Base-by-base conservation (phyloP, 1,139 yeast genomes). In the Geotrichum fermentans region DNA sequence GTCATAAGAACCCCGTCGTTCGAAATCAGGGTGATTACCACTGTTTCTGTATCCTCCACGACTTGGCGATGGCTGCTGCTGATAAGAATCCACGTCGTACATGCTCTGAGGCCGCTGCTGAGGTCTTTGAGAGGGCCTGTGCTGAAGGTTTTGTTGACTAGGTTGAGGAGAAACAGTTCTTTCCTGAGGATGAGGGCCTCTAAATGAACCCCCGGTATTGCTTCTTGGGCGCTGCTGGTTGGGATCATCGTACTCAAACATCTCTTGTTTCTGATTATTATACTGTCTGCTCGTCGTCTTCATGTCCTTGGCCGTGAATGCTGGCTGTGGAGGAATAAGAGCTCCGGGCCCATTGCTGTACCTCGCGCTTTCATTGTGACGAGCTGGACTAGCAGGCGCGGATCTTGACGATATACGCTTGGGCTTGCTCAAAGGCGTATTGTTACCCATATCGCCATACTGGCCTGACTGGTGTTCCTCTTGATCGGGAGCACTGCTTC, bases 221-320 rank as follows among this genome's bases (percentile, higher is more conserved):
- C 43, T 34, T 22, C 43, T 24, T 11, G 39, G 40, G 17, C 37
- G 40, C 13, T 40, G 51, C 30, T 46, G 51, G n/a, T n/a, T n/a
- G n/a, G 24, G 45, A 4, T 24, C 43, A 2, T 47, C 47, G 6
- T 41, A 35, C n/a, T 44, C 55, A 46, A 63, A 63, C 58, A 65
- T 50, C 40, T 61, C 64, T 42, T 57, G 54, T 2, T 67, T 64
- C 51, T 61, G 65, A 26, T 52, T 46, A 11, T 60, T 46, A 51
- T 62, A 65, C 40, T 52, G 55, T 40, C 52, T 52, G 16, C 62
- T 58, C 3, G 68, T 59, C 29, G 61, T 55, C 26, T 62, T 56
- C 69, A 66, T 66, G 30, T 64, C 66, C 2, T 55, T 59, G 11
- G 69, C 61, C 6, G 68, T 63, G 45, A 63, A 62, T 11, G 69